Evolutionary conservation across 345 rosid species (phyloP), one percentile per base, ranked within the genome.

Genomic region (Sisymbrium irio): DNA sequence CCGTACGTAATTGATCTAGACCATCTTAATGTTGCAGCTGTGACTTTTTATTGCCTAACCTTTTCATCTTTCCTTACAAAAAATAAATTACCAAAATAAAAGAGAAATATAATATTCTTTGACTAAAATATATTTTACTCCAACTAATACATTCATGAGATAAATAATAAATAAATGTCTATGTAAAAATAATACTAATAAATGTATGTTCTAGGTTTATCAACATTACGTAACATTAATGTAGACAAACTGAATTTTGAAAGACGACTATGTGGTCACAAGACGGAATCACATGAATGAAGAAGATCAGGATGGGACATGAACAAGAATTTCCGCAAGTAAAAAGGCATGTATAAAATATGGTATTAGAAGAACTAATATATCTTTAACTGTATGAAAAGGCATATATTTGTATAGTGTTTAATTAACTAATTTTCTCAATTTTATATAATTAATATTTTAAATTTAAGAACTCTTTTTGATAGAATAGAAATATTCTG

Each of bases 11-110:
- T 66, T 67, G 73, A 74, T 58, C 55, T 67, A 75, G 62, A 68
- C 74, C 69, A 75, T 61, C 69, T 75, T 61, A 68, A 68, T 69
- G 79, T 75, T 75, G 74, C 69, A 75, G 79, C 70, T 68, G 74
- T 68, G 69, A 75, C 79, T 75, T 75, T 75, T 75, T 75, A 68
- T 44, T 75, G 74, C 74, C 74, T 75, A 51, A 75, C 69, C 74
- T 75, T 75, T 62, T 41, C 69, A 67, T 67, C 73, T 67, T 67
- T 74, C 30, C 46, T 45, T 27, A 9, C 10, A 1, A 58, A 27
- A 47, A 27, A 9, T 30, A 18, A 25, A 14, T 4, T 42, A 42
- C 33, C 67, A 32, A 42, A 9, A 42, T 5, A 40, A 44, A 25
- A 62, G 18, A 62, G 3, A 35, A 9, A n/a, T 15, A 27, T 47